Conservation (phyloP, 2,329 filamentous ascomycete genomes). For the Aciculosporium take region DNA sequence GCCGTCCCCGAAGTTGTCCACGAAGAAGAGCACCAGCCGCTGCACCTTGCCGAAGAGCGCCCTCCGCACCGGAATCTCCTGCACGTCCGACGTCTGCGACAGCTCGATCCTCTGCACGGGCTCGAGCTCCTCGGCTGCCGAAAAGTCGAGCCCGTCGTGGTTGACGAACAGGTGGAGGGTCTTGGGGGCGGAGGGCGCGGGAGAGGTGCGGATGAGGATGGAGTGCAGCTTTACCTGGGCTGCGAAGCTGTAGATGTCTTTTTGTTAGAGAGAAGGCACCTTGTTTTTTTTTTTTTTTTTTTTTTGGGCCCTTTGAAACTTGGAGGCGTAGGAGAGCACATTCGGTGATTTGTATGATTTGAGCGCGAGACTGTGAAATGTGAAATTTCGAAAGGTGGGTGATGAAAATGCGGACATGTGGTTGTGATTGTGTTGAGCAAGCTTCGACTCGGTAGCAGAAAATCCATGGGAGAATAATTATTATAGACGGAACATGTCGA, state of each 20-base stretch:
- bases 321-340: no score
- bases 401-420: no score
- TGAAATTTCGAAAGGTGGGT: no score
- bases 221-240: slow-evolving; percentile 87
- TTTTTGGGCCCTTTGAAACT: no score
- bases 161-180: slow-evolving; percentile 85
- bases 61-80: slow-evolving; percentile 79
- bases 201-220: slow-evolving; percentile 69
- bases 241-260: slow-evolving; percentile 53
- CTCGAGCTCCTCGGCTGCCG: slow-evolving; percentile 50
- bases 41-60: slow-evolving; percentile 80
- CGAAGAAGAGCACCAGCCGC: slow-evolving; percentile 71
- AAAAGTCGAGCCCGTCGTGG: slow-evolving; percentile 75
- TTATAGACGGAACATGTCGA: no score
- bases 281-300: background rate
- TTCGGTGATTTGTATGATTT: no score
- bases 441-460: no score
- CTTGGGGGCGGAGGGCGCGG: slow-evolving; percentile 54
- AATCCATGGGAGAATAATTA: no score
- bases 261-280: background rate
- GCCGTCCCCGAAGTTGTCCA: slow-evolving; percentile 73
- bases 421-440: no score
- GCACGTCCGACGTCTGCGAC: slow-evolving; percentile 63
- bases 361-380: no score
- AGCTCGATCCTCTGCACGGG: slow-evolving; percentile 68